Evolutionary conservation across 345 rosid species (phyloP), one percentile per base, ranked within the genome.

Genomic region (Psidium friedrichsthalianum): DNA sequence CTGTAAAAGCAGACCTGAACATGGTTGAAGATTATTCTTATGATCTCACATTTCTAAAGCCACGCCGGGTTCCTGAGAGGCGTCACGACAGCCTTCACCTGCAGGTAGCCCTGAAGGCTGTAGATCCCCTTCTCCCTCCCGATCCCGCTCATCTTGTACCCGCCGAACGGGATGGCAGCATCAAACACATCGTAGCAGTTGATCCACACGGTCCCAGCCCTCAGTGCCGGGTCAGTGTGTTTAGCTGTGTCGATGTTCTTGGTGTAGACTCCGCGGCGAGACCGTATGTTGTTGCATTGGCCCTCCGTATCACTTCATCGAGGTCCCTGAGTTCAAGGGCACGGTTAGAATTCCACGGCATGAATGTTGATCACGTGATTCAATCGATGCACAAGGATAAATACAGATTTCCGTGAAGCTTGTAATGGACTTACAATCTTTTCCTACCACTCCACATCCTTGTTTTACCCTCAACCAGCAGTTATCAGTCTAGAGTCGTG

Each of bases 51-150:
- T 16, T 40, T 84, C 87, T 91, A 96, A 86, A 96, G 84, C 99
- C 99, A 96, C 0, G 98, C 94, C 74, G 99, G 96, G 80, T 92
- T 94, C 85, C 88, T 90, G 89, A 96, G 86, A 36, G 99, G 90
- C 56, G 96, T 90, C 32, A 96, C 98, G 36, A 96, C 95, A 51
- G 99, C 95, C 92, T 96, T 96, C 83, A 96, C 93, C 88, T 96
- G 99, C 95, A 95, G 93, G 93, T 96, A 96, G 88, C 90, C 90
- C 61, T 83, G 85, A 13, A 96, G 96, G 90, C 98, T 89, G 92
- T 95, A 95, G 24, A 95, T 91, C 2, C 99, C 98, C 89, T 96
- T 96, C 89, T 96, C 99, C 89, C 99, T 89, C 21, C 99, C 99
- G 1, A 84, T 89, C 7, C 99, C 99, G 83, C 99, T 96, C 98